phyloP scores from a whole-genome alignment of 768 basidiomycete genomes.

The Termitomyces sp. region DNA sequence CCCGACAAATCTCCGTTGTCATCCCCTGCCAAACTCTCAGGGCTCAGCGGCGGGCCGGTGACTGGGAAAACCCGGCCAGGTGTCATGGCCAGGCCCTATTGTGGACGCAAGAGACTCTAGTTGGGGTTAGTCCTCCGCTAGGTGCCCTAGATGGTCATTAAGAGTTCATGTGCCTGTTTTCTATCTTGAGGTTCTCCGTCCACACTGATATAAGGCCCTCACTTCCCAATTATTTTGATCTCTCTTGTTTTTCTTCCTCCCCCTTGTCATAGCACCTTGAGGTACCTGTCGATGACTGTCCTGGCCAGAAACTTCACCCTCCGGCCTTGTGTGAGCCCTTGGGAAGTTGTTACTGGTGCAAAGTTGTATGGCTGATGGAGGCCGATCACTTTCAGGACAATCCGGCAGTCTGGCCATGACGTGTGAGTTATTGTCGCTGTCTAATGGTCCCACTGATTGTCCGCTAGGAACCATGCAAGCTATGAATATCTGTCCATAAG shows the following conservation, averaged over 20 bases:
- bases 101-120: background rate
- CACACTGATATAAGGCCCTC: constrained; percentile 9
- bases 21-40: background rate
- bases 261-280: background rate
- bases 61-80: background rate
- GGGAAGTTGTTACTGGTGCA: background rate
- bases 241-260: background rate
- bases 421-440: background rate
- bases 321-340: background rate
- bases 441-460: background rate
- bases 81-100: background rate
- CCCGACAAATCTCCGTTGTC: background rate
- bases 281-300: background rate
- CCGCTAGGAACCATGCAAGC: background rate
- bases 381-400: constrained; percentile 4
- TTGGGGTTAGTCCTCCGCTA: constrained; percentile 10
- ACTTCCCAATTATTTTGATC: constrained; percentile 5
- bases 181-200: constrained; percentile 4
- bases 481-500: background rate
- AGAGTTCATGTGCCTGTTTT: constrained; percentile 13
- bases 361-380: background rate
- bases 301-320: background rate
- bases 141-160: constrained; percentile 1
- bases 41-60: background rate
- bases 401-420: constrained; percentile 4